Base-by-base conservation (phyloP, 331 rosid species). In the Malus hybrid region DNA sequence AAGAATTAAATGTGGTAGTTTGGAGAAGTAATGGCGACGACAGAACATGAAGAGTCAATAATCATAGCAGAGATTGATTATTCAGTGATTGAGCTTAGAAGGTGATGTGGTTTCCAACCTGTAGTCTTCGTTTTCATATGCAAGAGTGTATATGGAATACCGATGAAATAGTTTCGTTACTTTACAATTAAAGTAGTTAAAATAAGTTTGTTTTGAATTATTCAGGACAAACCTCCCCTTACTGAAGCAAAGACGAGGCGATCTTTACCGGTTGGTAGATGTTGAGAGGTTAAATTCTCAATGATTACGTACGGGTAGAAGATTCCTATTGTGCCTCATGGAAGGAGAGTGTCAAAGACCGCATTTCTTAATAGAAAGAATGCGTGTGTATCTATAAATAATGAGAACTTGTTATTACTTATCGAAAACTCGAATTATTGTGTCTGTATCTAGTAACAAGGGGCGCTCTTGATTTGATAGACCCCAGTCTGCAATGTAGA, bases 201-300 rank as follows among this genome's bases (percentile, higher is more conserved):
- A 39, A 36, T 34, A 60, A 77, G 50, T 78, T 11, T 74, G 20
- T 72, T 57, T 77, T 46, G 68, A 72, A 81, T 57, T 77, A 42
- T 68, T 71, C 86, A 93, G 98, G 91, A 79, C 92, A 65, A 90
- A 56, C 74, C 92, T 95, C 53, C 97, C 99, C 14, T 68, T 95
- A 66, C 88, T 77, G 69, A 92, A 89, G 85, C 97, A 95, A 79
- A 85, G 88, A 44, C 90, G 99, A 36, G 99, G 99, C 26, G 99
- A 95, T 84, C 96, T 95, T 71, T 95, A 95, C 89, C 97, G 90
- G 83, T 81, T 95, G 88, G 96, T 87, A 36, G 99, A 95, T 87
- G 76, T 86, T 78, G 87, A 88, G 81, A 89, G 97, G 86, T 76
- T 85, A 86, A 84, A 85, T 76, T 86, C 96, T 58, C 71, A 76